Evolutionary conservation across 2,329 filamentous ascomycete genomes (phyloP).

Genomic region (Scedosporium apiospermum): DNA sequence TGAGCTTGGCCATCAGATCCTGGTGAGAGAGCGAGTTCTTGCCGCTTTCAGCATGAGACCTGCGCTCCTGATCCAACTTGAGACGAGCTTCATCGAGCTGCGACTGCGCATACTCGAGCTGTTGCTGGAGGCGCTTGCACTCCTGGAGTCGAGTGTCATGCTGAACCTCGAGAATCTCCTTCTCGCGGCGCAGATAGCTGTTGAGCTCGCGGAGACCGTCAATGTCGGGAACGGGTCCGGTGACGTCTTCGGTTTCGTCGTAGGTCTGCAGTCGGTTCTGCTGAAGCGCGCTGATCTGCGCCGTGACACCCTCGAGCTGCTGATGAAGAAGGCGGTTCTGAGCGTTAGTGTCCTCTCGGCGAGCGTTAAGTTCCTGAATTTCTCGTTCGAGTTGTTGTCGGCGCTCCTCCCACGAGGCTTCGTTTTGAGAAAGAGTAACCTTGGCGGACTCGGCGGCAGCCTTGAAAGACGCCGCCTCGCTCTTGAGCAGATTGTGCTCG

Average conservation of each 20-base stretch:
- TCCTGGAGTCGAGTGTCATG: constrained; percentile 85
- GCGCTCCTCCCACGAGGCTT: constrained; percentile 81
- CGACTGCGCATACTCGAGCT: constrained; percentile 75
- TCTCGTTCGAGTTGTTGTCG: constrained; percentile 76
- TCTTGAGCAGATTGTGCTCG: constrained; percentile 75
- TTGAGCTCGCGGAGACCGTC: constrained; percentile 85
- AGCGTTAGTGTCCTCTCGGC: constrained; percentile 73
- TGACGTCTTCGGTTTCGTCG: constrained; percentile 42
- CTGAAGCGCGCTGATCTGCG: constrained; percentile 72
- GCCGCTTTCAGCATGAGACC: constrained; percentile 62
- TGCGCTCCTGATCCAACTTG: constrained; percentile 84
- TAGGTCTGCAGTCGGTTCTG: constrained; percentile 52
- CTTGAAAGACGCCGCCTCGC: constrained; percentile 63
- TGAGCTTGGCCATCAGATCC: constrained; percentile 87
- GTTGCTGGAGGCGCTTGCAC: constrained; percentile 77
- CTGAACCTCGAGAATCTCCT: constrained; percentile 96
- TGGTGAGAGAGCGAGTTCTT: constrained; percentile 71
- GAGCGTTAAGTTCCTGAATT: constrained; percentile 64
- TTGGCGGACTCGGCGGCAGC: constrained; percentile 82
- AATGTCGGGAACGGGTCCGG: constrained; percentile 43
- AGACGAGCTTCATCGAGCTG: constrained; percentile 84
- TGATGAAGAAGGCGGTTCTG: constrained; percentile 88
- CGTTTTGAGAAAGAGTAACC: constrained; percentile 66
- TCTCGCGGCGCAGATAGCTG: constrained; percentile 84
- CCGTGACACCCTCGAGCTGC: constrained; percentile 74